Evolutionary conservation across 1,284 basidiomycete species (phyloP).

Genomic region (Cutaneotrichosporon cyanovorans): DNA sequence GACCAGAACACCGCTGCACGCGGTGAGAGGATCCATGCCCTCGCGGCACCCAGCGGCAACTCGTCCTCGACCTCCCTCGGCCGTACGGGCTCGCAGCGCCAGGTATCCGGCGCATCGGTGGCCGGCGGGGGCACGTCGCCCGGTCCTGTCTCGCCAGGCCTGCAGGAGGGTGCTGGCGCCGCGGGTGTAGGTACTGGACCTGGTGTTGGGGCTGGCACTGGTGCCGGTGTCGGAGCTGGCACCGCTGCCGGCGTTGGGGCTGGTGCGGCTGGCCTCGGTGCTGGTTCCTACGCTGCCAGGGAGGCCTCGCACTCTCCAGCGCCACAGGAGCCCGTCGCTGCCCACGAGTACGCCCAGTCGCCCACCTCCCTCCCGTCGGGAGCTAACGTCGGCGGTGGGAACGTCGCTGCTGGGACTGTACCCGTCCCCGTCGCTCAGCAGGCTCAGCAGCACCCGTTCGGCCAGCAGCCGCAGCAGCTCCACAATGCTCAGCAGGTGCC

Average conservation of each 20-base stretch:
- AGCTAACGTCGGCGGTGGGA: too few species aligned
- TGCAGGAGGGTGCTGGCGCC: constrained; percentile 1
- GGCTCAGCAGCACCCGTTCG: not conserved
- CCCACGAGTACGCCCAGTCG: too few species aligned
- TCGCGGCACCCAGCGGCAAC: constrained; percentile 10
- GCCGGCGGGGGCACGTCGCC: not conserved
- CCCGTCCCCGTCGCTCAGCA: not conserved
- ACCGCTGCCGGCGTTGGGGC: not conserved
- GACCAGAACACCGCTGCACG: constrained; percentile 16
- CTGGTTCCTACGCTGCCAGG: not conserved
- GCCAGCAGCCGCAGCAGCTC: not conserved
- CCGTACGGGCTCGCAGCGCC: not conserved
- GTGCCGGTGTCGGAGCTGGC: not conserved
- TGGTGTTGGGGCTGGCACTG: constrained; percentile 1
- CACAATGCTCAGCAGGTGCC: not conserved
- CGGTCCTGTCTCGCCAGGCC: not conserved
- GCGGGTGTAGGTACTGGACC: constrained; percentile 5
- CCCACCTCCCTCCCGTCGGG: not conserved
- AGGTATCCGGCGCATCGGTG: not conserved
- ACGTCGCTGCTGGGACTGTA: too few species aligned
- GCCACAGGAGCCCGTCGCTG: not conserved
- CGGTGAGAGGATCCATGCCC: too few species aligned
- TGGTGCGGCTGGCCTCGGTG: not conserved
- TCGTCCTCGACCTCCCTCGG: constrained; percentile 1
- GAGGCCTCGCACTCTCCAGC: not conserved